A percentile compares a stretch with the other conserved stretches of the same genome.
These are phyloP conservation scores for Lipomyces starkeyi DNA, from an alignment of 805 yeast species.

Conservation along the genomic window DNA sequence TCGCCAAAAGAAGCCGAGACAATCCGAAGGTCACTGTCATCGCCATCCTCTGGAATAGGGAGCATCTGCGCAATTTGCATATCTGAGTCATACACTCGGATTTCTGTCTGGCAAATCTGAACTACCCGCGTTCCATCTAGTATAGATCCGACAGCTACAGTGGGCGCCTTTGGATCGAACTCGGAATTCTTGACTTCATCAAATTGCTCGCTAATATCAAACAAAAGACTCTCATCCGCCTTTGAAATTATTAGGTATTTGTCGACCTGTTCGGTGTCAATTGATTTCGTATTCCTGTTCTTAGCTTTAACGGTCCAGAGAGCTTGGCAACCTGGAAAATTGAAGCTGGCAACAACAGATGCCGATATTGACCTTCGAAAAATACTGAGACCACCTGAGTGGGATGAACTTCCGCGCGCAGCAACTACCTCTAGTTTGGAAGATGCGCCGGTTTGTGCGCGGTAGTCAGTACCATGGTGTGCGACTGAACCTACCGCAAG, in stretches of 20 bases:
- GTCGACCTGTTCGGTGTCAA: constrained; percentile 31
- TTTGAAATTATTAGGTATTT: constrained; percentile 42
- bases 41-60: constrained; percentile 25
- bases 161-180: constrained; percentile 66
- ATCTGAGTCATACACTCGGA: constrained; percentile 65
- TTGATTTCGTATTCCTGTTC: constrained; percentile 34
- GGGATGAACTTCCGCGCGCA: constrained; percentile 66
- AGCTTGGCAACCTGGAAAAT: constrained; percentile 74
- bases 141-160: constrained; percentile 70
- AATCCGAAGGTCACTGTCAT: constrained; percentile 15
- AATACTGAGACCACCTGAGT: constrained; percentile 60
- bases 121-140: constrained; percentile 62
- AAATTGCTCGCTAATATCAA: constrained; percentile 51
- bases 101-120: constrained; percentile 73
- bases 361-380: constrained; percentile 76
- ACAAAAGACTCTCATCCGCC: constrained; percentile 49
- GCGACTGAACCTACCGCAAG: constrained; percentile 60
- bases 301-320: constrained; percentile 67
- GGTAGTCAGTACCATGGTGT: background rate
- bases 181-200: constrained; percentile 65
- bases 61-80: constrained; percentile 56
- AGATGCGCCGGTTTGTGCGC: constrained; percentile 7
- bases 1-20: constrained; percentile 27
- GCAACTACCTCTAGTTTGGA: constrained; percentile 60
- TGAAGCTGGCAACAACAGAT: constrained; percentile 63